These are phyloP conservation scores for Agrocybe pediades DNA, from an alignment of 768 basidiomycete species.

Conservation along the genomic window DNA sequence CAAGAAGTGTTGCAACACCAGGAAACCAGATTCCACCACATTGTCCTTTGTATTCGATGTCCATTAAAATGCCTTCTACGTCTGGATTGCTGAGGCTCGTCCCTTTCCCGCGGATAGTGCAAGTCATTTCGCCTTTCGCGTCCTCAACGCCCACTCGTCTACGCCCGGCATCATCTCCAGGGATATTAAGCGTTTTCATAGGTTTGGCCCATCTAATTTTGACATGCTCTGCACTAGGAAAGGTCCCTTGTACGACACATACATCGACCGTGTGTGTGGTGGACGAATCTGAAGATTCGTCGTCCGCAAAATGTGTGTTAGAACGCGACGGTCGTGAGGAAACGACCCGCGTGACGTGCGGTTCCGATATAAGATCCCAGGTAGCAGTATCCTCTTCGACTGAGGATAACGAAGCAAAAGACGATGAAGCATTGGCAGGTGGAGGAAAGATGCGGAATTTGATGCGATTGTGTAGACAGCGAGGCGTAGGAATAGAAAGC, in stretches of 20 bases:
- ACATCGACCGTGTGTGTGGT: constrained; percentile 57
- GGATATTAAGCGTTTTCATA: constrained; percentile 46
- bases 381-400: constrained; percentile 66
- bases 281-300: constrained; percentile 77
- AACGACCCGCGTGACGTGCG: constrained; percentile 62
- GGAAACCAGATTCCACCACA: constrained; percentile 83
- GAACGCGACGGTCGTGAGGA: constrained; percentile 53
- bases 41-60: constrained; percentile 68
- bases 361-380: constrained; percentile 81
- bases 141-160: constrained; percentile 71
- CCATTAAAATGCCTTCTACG: constrained; percentile 59
- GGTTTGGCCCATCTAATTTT: constrained; percentile 81
- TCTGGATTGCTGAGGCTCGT: constrained; percentile 35
- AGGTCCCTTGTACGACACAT: constrained; percentile 73
- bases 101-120: constrained; percentile 54
- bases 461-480: constrained; percentile 77
- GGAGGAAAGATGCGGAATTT: constrained; percentile 73
- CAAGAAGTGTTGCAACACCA: constrained; percentile 80
- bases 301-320: constrained; percentile 75
- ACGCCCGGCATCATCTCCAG: constrained; percentile 50
- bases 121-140: constrained; percentile 67
- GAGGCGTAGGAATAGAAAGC: constrained; percentile 78
- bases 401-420: constrained; percentile 76
- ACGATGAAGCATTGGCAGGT: constrained; percentile 48
- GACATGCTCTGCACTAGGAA: constrained; percentile 75